Evolutionary conservation across 2,329 filamentous ascomycete genomes (phyloP).

Genomic region (Orbilia brochopaga): DNA sequence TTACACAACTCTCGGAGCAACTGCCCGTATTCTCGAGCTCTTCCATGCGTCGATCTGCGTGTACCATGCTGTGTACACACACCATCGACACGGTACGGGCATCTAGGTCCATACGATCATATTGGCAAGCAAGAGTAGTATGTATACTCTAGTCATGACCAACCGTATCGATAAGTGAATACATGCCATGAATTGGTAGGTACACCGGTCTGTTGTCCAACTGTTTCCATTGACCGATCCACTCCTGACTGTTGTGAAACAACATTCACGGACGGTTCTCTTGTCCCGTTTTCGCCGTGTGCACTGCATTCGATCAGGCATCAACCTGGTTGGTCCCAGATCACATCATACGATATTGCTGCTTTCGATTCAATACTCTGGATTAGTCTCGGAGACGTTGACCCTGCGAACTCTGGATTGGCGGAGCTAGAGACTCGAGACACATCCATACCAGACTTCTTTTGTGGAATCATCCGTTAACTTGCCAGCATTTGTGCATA

Average conservation of each 20-base stretch:
- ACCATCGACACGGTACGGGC: background rate
- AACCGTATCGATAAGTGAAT: no score
- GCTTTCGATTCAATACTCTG: slow-evolving; percentile 9
- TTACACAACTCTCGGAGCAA: slow-evolving; percentile 45
- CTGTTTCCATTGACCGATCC: slow-evolving; percentile 1
- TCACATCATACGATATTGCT: background rate
- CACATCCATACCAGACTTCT: no score
- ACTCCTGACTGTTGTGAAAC: slow-evolving; percentile 33
- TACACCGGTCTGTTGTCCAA: background rate
- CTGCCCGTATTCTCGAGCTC: slow-evolving; percentile 38
- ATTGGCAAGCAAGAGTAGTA: no score
- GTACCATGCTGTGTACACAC: background rate
- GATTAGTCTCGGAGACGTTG: no score
- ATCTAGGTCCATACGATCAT: no score
- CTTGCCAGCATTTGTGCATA: slow-evolving; percentile 4
- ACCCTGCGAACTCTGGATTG: no score
- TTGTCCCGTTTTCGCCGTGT: slow-evolving; percentile 27
- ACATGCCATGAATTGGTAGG: background rate
- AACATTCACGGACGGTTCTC: slow-evolving; percentile 30
- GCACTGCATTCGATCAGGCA: slow-evolving; percentile 20
- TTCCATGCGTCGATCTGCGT: slow-evolving; percentile 30
- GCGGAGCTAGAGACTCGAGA: no score
- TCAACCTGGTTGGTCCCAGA: slow-evolving; percentile 22
- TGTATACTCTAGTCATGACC: no score
- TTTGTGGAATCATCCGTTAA: background rate